phyloP scores from a whole-genome alignment of 257 asterid genomes.

The Pogostemon cablin region DNA sequence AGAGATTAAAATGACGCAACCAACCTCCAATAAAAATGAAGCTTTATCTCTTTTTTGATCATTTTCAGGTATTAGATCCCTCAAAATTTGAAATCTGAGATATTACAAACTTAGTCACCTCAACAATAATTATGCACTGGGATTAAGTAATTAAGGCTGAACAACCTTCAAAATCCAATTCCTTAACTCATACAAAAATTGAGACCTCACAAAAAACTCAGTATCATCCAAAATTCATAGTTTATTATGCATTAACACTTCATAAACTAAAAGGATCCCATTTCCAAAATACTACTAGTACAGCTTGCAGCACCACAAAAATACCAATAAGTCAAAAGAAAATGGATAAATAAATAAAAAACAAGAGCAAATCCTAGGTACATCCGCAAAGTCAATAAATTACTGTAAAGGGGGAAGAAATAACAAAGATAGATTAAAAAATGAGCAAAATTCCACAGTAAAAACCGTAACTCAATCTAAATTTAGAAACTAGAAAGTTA shows the following conservation, averaged over 20 bases:
- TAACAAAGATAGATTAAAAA: background rate
- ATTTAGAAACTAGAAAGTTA: background rate
- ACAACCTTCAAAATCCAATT: background rate
- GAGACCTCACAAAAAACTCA: constrained; percentile 3
- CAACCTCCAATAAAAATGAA: constrained; percentile 83
- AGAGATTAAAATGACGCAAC: constrained; percentile 30
- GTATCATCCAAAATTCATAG: constrained; percentile 2
- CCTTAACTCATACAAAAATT: background rate
- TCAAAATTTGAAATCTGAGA: constrained; percentile 74
- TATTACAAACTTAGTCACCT: constrained; percentile 20
- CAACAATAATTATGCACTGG: constrained; percentile 1
- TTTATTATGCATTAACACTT: constrained; percentile 15
- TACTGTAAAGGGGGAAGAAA: background rate
- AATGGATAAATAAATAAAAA: background rate
- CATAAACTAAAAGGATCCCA: constrained; percentile 1
- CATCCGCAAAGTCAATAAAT: background rate
- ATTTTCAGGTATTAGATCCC: constrained; percentile 75
- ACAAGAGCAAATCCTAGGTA: background rate
- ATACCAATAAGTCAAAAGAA: background rate
- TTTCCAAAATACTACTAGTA: too few relatives aligned
- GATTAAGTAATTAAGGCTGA: background rate
- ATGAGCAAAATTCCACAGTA: constrained; percentile 19
- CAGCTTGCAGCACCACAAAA: background rate
- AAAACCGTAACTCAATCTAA: constrained; percentile 4
- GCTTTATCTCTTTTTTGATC: constrained; percentile 85